Evolutionary conservation across 495 filamentous ascomycete species (phyloP), one percentile per base, ranked within the genome.

Genomic region (Aspergillus nidulans): DNA sequence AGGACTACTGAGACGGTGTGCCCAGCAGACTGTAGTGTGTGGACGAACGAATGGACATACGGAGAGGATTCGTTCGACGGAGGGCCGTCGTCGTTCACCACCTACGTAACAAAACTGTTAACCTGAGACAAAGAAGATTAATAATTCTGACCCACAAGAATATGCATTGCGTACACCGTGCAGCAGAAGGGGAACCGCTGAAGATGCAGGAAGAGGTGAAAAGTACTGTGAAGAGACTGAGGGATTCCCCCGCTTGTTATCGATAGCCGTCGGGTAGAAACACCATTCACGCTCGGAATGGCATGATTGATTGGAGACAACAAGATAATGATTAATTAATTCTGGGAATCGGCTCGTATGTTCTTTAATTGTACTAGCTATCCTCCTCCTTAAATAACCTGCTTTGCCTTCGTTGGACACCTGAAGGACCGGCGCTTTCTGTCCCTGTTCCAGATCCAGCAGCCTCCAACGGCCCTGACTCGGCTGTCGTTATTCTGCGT

Each of bases 81-180:
- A 38, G 94, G 94, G 18, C 94, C 94, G 77, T 98, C 94, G 74
- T 98, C 94, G 79, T 98, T 98, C 21, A 82, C 82, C 23, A 92
- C 79, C 87, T 90, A 63, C 67, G 63, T 68, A 65, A 75, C 70
- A 62, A 55, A 43, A 54, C 49, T 26, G 39, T 54, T 19, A 51
- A 13, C 18, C 32, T 39, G 2, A 19, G 38, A n/a, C 5, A 20
- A 32, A 30, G n/a, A 34, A 6, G 9, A n/a, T 19, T 9, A 5
- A 12, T 10, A 36, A 21, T 6, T n/a, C n/a, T 12, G 36, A 62
- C 67, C 67, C 47, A 77, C 74, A 57, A 77, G 57, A 34, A 77
- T 71, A 68, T 77, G 74, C 74, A 77, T 77, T 60, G 59, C 34
- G 18, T 54, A 39, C 43, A 49, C 25, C 56, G 16, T 59, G 55